Evolutionary conservation across 768 basidiomycete genomes (phyloP), one percentile per base, ranked within the genome.

Genomic region (Collybia sordida): DNA sequence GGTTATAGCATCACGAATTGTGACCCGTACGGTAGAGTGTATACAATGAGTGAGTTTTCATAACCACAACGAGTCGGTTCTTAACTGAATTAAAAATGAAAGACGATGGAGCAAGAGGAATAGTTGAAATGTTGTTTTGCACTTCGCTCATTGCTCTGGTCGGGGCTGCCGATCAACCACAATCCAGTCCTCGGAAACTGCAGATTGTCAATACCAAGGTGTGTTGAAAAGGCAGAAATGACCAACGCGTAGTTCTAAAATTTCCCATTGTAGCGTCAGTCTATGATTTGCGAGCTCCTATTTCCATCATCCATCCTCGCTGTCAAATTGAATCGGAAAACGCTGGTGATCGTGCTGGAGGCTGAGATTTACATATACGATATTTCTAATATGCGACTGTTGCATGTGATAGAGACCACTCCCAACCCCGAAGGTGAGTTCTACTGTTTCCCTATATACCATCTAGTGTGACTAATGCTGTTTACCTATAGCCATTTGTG

Each of bases 171-270:
- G 94, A 97, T 71, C 88, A 93, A 41, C 90, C 93, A 1, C 80
- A 86, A 46, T 89, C 90, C 28, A 93, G 90, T 68, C 95, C 95
- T 7, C 78, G 97, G 18, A 92, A 96, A 62, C 72, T 99, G 45
- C 95, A 97, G 72, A 99, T 99, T 42, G 93, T 98, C 42, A 99
- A 99, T 65, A 99, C 97, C 12, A 99, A 99, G 81, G 95, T 93
- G 45, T 37, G 80, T 55, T 14, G 9, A 31, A 14, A 11, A 31
- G 11, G 14, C 3, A 3, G 11, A 31, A 31, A 31, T 12, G 4
- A 31, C 9, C 3, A 14, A 11, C 9, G 31, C 31, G 9, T 31
- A 11, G 31, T 11, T 31, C 31, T 38, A 7, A 40, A 35, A 25
- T 15, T 18, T 25, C 12, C 21, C 12, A 17, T 6, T 11, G 22